phyloP scores from a whole-genome alignment of 1,284 basidiomycete genomes.

The Marasmius tenuissimus region DNA sequence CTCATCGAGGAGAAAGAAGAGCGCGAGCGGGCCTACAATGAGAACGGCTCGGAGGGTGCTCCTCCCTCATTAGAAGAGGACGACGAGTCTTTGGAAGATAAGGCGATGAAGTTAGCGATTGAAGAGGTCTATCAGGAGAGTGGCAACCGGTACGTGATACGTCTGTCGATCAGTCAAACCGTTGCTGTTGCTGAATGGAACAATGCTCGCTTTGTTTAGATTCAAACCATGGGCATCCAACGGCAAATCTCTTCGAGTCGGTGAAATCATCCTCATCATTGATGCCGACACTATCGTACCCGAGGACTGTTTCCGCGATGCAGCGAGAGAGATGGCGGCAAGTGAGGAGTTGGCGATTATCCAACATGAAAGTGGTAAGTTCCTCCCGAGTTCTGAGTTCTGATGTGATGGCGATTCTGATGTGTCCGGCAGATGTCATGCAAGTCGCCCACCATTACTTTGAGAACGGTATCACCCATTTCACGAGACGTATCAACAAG shows the following conservation, averaged over 20 bases:
- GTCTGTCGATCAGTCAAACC: not conserved
- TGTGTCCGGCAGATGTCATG: constrained; percentile 39
- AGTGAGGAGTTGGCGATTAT: constrained; percentile 74
- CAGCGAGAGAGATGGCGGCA: constrained; percentile 67
- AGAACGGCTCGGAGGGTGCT: not conserved
- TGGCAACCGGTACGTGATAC: constrained; percentile 22
- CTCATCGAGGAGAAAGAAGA: constrained; percentile 46
- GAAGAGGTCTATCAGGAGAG: constrained; percentile 66
- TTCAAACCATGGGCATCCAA: constrained; percentile 69
- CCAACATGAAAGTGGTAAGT: constrained; percentile 74
- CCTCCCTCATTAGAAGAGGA: constrained; percentile 9
- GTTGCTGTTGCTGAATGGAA: not conserved
- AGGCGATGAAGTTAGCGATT: constrained; percentile 61
- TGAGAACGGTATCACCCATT: constrained; percentile 82
- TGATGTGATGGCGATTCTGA: not conserved
- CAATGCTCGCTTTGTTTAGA: constrained; percentile 16
- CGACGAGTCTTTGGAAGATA: constrained; percentile 53
- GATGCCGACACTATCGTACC: constrained; percentile 86
- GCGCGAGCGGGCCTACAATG: constrained; percentile 10
- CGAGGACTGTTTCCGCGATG: constrained; percentile 84
- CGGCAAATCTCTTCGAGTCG: constrained; percentile 56
- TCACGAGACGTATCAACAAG: constrained; percentile 67
- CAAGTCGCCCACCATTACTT: constrained; percentile 82
- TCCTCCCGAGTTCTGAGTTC: constrained; percentile 3
- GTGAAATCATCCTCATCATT: constrained; percentile 68